A percentile compares a stretch with the other conserved stretches of the same genome.
Evolutionary conservation across 2,329 filamentous ascomycete genomes (phyloP).

Genomic region (Zymoseptoria tritici): DNA sequence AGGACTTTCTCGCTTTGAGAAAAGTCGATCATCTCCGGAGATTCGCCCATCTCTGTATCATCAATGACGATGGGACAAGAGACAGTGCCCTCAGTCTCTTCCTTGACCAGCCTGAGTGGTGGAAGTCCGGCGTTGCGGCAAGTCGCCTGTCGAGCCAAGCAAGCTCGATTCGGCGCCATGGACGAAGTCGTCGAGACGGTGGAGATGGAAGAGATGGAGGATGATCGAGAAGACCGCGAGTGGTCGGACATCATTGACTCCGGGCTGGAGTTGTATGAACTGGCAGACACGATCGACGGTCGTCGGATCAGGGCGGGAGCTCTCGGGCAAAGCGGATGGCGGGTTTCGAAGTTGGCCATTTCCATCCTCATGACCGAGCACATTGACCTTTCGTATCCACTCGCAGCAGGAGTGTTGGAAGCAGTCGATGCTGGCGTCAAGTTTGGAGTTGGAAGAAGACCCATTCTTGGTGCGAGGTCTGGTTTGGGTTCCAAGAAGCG

Average conservation of each 20-base stretch:
- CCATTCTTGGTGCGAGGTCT: slow-evolving; percentile 44
- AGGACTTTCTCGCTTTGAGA: slow-evolving; percentile 26
- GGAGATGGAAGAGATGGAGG: slow-evolving; percentile 48
- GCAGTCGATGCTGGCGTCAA: slow-evolving; percentile 51
- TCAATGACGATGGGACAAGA: slow-evolving; percentile 26
- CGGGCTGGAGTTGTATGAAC: slow-evolving; percentile 49
- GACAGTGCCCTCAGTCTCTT: slow-evolving; percentile 20
- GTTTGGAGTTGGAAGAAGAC: slow-evolving; percentile 53
- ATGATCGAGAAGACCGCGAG: slow-evolving; percentile 47
- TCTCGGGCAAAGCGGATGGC: slow-evolving; percentile 18
- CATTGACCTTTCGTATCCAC: slow-evolving; percentile 50
- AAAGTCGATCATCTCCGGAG: slow-evolving; percentile 26
- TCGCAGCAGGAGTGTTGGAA: slow-evolving; percentile 55
- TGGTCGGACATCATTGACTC: slow-evolving; percentile 58
- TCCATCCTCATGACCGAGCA: slow-evolving; percentile 53
- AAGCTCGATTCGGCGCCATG: slow-evolving; percentile 44
- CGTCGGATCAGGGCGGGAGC: slow-evolving; percentile 31
- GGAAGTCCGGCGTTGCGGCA: slow-evolving; percentile 43
- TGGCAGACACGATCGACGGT: slow-evolving; percentile 44
- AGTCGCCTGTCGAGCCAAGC: slow-evolving; percentile 46
- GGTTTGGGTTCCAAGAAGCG: slow-evolving; percentile 46
- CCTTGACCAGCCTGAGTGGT: slow-evolving; percentile 17
- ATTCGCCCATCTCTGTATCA: slow-evolving; percentile 24
- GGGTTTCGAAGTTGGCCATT: slow-evolving; percentile 44
- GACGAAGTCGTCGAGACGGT: slow-evolving; percentile 35